A percentile compares a stretch with the other conserved stretches of the same genome.
phyloP scores from a whole-genome alignment of 2,329 filamentous ascomycete genomes.

The Aspergillus oerlinghausenensis region DNA sequence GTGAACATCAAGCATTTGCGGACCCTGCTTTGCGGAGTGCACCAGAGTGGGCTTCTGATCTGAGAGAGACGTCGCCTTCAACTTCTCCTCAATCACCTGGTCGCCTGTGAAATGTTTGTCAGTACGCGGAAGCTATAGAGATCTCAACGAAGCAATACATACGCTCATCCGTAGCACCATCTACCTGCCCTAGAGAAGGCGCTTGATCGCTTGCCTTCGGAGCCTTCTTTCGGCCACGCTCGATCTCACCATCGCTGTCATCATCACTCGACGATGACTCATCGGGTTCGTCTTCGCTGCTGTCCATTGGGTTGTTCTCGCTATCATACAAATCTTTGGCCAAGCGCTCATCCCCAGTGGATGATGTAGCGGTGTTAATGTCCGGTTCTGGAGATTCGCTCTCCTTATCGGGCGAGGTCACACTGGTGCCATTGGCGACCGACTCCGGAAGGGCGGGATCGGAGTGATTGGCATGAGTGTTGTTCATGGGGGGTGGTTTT shows the following conservation, averaged over 20 bases:
- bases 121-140: constrained; percentile 8
- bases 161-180: constrained; percentile 76
- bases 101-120: background rate
- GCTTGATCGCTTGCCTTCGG: constrained; percentile 16
- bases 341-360: constrained; percentile 53
- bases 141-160: constrained; percentile 32
- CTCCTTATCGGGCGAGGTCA: constrained; percentile 21
- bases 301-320: constrained; percentile 58
- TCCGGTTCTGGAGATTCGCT: constrained; percentile 24
- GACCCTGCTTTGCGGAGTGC: constrained; percentile 38
- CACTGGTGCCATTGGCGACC: constrained; percentile 45
- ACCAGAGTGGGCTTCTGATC: constrained; percentile 7
- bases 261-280: constrained; percentile 62
- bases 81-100: constrained; percentile 51
- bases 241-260: constrained; percentile 31
- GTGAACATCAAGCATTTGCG: constrained; percentile 58
- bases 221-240: constrained; percentile 25
- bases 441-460: constrained; percentile 65
- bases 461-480: constrained; percentile 63
- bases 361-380: constrained; percentile 41
- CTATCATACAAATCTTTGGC: constrained; percentile 68
- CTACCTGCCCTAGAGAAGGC: constrained; percentile 39
- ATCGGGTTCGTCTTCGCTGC: constrained; percentile 58
- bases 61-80: constrained; percentile 54
- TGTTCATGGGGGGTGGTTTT: constrained; percentile 61